Evolutionary conservation across 169 alveolate species (phyloP), one percentile per base, ranked within the genome.

Genomic region (Eimeria falciformis): DNA sequence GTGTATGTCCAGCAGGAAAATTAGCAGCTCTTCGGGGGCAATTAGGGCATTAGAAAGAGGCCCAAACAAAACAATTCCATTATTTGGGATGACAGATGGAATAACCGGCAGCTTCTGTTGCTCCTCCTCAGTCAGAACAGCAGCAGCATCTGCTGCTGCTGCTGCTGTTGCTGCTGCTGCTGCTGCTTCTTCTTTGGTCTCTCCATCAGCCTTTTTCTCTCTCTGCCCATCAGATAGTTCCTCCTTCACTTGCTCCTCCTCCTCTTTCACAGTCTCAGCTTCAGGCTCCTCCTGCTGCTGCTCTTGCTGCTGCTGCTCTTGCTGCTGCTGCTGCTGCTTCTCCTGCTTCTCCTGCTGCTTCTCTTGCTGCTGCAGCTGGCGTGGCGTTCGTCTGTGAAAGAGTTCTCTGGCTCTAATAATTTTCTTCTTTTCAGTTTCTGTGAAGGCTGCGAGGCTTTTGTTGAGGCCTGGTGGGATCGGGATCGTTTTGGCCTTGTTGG

Each of bases 1-100:
- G 23, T 45, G 86, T 6, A 77, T 9, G 46, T 27, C 86, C 66
- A 86, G 56, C 45, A 86, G 46, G 29, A 47, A 33, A 33, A 69
- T 9, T 14, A 86, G 86, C 14, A 58, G 86, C 62, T 86, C 92
- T 18, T 86, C 92, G 3, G 92, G 92, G n/a, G 92, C 92, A 1
- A 86, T 27, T 58, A 86, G 45, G 40, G 92, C 65, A 53, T 37
- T 50, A 12, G 79, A 56, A 27, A 86, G 58, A 37, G 92, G 92
- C n/a, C 92, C 92, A 17, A 69, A 37, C 27, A 86, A 29, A 18
- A 86, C 92, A 6, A 86, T 45, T 21, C 92, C 92, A 29, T 86
- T 77, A 56, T 53, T 53, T 14, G 92, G 92, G 62, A 86, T 58
- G 21, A 45, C 46, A n/a, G 25, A 37, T 27, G 92, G 92, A 29